phyloP scores from a whole-genome alignment of 495 filamentous ascomycete species.

The Aspergillus funiculosus region DNA sequence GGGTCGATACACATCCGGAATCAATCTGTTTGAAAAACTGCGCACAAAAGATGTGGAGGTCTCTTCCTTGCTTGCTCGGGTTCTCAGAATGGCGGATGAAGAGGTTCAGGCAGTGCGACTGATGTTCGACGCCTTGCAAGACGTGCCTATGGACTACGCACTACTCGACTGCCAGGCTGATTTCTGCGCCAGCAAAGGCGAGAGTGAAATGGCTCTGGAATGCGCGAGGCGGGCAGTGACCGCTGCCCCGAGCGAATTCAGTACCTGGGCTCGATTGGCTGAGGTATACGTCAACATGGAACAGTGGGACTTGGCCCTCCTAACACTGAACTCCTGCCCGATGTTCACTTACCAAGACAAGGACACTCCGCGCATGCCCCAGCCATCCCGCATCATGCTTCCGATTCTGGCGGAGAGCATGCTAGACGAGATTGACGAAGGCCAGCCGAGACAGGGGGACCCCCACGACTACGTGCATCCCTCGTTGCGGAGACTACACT shows the following conservation, averaged over 20 bases:
- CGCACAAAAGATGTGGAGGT: conserved; percentile 87
- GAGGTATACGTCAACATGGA: conserved; percentile 89
- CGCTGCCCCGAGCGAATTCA: conserved; percentile 92
- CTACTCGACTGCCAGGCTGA: conserved; percentile 88
- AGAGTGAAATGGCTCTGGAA: conserved; percentile 76
- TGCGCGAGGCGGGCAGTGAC: conserved; percentile 92
- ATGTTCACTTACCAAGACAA: conserved; percentile 99
- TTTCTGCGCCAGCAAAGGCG: conserved; percentile 87
- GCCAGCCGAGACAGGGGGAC: conserved; percentile 63
- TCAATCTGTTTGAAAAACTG: conserved; percentile 96
- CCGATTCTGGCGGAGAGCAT: conserved; percentile 85
- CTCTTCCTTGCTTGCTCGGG: conserved; percentile 82
- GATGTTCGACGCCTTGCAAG: conserved; percentile 78
- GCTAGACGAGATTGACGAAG: conserved; percentile 92
- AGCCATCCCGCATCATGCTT: conserved; percentile 76
- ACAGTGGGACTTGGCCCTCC: conserved; percentile 86
- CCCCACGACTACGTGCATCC: conserved; percentile 80
- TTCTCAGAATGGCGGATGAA: conserved; percentile 88
- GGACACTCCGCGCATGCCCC: conserved; percentile 88
- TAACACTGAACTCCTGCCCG: conserved; percentile 96
- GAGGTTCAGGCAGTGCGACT: conserved; percentile 89
- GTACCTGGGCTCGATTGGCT: conserved; percentile 89
- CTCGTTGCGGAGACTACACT: conserved; percentile 78
- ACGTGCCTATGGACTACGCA: conserved; percentile 93
- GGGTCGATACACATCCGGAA: conserved; percentile 88